Percentiles rank a stretch among this genome's conserved stretches.
Evolutionary conservation across 305 asterid genomes (phyloP).

Genomic region (Andrographis paniculata): DNA sequence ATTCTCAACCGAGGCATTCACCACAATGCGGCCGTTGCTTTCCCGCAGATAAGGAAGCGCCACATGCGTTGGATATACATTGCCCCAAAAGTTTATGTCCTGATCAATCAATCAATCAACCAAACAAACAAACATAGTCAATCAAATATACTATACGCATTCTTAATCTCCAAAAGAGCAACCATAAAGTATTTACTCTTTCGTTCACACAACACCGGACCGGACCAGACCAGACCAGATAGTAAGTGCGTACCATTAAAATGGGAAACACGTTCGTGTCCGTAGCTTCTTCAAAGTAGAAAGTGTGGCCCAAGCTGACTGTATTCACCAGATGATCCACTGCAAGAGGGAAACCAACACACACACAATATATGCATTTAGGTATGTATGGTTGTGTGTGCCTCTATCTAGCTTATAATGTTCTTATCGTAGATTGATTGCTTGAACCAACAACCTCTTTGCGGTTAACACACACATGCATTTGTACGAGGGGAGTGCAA

Average conservation of each 20-base stretch:
- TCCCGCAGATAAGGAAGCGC: conserved; percentile 78
- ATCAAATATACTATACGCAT: no score
- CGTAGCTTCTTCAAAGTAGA: conserved; percentile 84
- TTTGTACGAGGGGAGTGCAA: no score
- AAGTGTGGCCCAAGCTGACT: conserved; percentile 80
- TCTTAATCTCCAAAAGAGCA: no score
- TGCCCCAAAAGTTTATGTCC: conserved; percentile 97
- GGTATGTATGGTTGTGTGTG: neutral
- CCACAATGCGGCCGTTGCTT: conserved; percentile 64
- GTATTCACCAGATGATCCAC: conserved; percentile 96
- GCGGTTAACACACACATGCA: no score
- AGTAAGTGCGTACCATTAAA: conserved; percentile 41
- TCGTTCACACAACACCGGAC: no score
- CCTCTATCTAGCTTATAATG: no score
- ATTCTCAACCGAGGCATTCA: conserved; percentile 81
- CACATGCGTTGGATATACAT: conserved; percentile 84
- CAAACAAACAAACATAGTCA: no score
- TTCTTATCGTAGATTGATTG: no score
- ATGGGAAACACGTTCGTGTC: conserved; percentile 72
- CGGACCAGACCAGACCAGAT: no score
- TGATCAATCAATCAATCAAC: conserved; percentile 13
- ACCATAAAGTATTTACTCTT: no score
- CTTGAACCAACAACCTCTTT: no score
- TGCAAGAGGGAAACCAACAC: conserved; percentile 22
- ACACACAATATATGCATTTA: no score